phyloP scores from a whole-genome alignment of 2,329 filamentous ascomycete genomes.

The Pseudogymnoascus sp. region DNA sequence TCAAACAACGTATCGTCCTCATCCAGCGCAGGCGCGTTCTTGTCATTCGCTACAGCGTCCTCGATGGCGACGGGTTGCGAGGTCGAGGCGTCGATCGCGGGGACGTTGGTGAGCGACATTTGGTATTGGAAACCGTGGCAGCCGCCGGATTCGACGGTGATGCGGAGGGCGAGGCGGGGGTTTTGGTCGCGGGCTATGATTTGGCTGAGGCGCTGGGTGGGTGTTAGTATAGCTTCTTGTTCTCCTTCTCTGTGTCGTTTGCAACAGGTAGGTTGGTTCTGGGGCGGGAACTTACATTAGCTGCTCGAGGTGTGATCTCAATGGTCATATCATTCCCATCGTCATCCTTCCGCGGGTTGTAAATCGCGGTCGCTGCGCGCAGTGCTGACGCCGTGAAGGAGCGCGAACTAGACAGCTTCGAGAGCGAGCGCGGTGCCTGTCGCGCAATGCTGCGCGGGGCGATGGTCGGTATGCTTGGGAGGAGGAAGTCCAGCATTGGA shows the following conservation, averaged over 20 bases:
- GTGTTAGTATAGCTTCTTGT: background rate
- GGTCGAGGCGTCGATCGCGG: constrained; percentile 30
- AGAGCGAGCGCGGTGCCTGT: background rate
- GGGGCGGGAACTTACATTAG: constrained; percentile 50
- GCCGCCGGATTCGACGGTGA: constrained; percentile 86
- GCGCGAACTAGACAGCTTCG: constrained; percentile 11
- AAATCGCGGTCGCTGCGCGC: constrained; percentile 40
- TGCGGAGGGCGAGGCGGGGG: constrained; percentile 76
- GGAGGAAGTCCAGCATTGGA: constrained; percentile 26
- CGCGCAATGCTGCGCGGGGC: background rate
- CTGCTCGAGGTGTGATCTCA: constrained; percentile 76
- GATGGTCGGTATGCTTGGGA: constrained; percentile 16
- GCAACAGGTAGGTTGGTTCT: background rate
- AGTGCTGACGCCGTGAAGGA: constrained; percentile 20
- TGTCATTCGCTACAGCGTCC: constrained; percentile 14
- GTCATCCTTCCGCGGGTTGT: constrained; percentile 73
- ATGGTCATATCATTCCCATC: constrained; percentile 78
- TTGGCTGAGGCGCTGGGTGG: constrained; percentile 35
- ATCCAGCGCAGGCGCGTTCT: constrained; percentile 42
- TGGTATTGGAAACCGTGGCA: constrained; percentile 98
- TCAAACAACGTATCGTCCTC: constrained; percentile 88
- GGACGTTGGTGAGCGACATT: constrained; percentile 72
- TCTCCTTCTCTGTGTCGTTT: background rate
- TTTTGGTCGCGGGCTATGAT: constrained; percentile 69
- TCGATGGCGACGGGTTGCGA: background rate